Evolutionary conservation across 2,329 filamentous ascomycete species (phyloP).

Genomic region (Mollisia scopiformis): DNA sequence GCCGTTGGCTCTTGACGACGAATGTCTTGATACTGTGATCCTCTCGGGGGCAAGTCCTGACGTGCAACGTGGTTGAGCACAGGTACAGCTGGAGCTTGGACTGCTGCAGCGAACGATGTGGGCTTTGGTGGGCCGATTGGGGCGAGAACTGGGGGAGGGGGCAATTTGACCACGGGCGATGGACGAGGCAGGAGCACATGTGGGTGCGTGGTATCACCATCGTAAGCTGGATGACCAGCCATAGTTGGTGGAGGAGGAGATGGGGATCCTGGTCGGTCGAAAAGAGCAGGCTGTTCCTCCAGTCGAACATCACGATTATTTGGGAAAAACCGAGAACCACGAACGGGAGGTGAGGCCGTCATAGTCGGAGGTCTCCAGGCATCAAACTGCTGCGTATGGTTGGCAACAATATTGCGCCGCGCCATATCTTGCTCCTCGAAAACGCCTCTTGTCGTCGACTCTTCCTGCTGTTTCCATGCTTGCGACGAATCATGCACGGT

Average conservation of each 20-base stretch:
- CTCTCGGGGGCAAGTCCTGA: slow-evolving; percentile 42
- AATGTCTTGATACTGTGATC: slow-evolving; percentile 44
- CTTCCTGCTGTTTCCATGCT: slow-evolving; percentile 20
- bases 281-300: slow-evolving; percentile 41
- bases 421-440: slow-evolving; percentile 29
- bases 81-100: slow-evolving; percentile 37
- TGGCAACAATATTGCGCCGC: slow-evolving; percentile 21
- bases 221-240: slow-evolving; percentile 72
- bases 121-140: slow-evolving; percentile 47
- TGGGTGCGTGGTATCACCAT: slow-evolving; percentile 66
- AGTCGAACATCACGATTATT: slow-evolving; percentile 47
- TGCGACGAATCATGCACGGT: slow-evolving; percentile 25
- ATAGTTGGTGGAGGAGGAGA: slow-evolving; percentile 74
- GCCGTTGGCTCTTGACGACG: slow-evolving; percentile 32
- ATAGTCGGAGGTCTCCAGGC: slow-evolving; percentile 33
- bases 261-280: slow-evolving; percentile 53
- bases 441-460: slow-evolving; percentile 15
- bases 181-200: slow-evolving; percentile 71
- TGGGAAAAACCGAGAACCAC: slow-evolving; percentile 66
- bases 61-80: slow-evolving; percentile 18
- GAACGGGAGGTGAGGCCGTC: slow-evolving; percentile 46
- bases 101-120: slow-evolving; percentile 47
- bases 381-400: slow-evolving; percentile 28
- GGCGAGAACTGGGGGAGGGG: slow-evolving; percentile 51
- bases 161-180: slow-evolving; percentile 79